phyloP scores from a whole-genome alignment of 2,329 filamentous ascomycete genomes.

The Alternaria sp. region DNA sequence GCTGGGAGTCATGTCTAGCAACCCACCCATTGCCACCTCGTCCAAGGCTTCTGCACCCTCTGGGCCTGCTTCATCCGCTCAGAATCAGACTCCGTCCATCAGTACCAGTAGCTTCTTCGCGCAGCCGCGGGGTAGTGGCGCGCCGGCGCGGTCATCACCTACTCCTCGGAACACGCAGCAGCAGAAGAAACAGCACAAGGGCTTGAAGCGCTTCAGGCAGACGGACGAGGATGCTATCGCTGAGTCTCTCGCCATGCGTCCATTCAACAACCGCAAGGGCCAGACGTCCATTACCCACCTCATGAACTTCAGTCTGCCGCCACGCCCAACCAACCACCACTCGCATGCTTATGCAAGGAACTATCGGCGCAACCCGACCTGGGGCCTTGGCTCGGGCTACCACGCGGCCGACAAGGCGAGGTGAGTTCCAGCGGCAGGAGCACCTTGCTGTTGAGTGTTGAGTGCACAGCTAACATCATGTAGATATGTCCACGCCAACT shows the following conservation, averaged over 20 bases:
- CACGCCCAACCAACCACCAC: slow-evolving; percentile 70
- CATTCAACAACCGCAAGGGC: slow-evolving; percentile 77
- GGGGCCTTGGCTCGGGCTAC: slow-evolving; percentile 87
- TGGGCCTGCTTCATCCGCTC: slow-evolving; percentile 54
- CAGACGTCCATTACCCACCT: slow-evolving; percentile 97
- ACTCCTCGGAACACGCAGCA: slow-evolving; percentile 78
- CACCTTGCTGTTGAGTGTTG: not conserved
- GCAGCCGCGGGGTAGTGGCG: slow-evolving; percentile 55
- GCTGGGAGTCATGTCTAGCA: slow-evolving; percentile 55
- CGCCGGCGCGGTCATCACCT: slow-evolving; percentile 50
- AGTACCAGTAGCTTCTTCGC: slow-evolving; percentile 56
- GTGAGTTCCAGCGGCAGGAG: slow-evolving; percentile 54
- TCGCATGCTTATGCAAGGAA: slow-evolving; percentile 63
- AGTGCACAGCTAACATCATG: slow-evolving; percentile 13
- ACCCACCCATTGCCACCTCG: slow-evolving; percentile 53
- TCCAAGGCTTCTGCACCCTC: slow-evolving; percentile 53
- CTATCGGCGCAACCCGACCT: slow-evolving; percentile 74
- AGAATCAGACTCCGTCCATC: slow-evolving; percentile 55
- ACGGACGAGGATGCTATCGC: slow-evolving; percentile 88
- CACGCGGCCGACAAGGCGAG: slow-evolving; percentile 90
- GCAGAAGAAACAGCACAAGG: slow-evolving; percentile 82
- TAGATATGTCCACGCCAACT: slow-evolving; percentile 93
- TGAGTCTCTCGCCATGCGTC: slow-evolving; percentile 73
- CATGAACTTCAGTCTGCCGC: slow-evolving; percentile 86
- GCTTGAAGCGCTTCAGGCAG: slow-evolving; percentile 75